phyloP scores from a whole-genome alignment of 177 flowering plant genomes.

The Vitis hybrid region DNA sequence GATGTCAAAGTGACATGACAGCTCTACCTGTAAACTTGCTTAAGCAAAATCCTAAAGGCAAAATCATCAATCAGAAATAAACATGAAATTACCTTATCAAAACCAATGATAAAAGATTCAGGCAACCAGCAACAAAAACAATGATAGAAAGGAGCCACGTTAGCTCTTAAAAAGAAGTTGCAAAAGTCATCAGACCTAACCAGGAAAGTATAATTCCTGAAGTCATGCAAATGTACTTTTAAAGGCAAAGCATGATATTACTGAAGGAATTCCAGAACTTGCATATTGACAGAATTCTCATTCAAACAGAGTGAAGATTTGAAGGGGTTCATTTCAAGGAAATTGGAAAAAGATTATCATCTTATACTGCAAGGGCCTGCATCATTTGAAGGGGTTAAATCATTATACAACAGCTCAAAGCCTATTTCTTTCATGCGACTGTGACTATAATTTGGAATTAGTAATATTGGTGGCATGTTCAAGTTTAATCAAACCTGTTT shows the following conservation, averaged over 20 bases:
- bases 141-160: neutral
- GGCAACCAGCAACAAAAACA: neutral
- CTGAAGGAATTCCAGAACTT: neutral
- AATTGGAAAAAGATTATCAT: neutral
- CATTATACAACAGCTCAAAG: neutral
- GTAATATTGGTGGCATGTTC: neutral
- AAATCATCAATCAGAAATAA: neutral
- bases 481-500: conserved; percentile 62
- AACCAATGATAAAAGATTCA: neutral
- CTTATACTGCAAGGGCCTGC: neutral
- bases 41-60: too few relatives aligned
- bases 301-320: neutral
- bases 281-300: neutral
- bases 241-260: neutral
- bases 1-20: neutral
- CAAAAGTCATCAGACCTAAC: neutral
- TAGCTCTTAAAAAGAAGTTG: neutral
- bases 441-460: too few relatives aligned
- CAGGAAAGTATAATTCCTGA: neutral
- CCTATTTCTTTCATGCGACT: too few relatives aligned
- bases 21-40: neutral
- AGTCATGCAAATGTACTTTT: neutral
- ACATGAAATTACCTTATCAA: neutral
- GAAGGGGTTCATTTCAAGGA: neutral
- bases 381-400: too few relatives aligned